Percentiles rank a stretch among this genome's conserved stretches.
Conservation (phyloP, 768 basidiomycete species). For the Hericium coralloides region DNA sequence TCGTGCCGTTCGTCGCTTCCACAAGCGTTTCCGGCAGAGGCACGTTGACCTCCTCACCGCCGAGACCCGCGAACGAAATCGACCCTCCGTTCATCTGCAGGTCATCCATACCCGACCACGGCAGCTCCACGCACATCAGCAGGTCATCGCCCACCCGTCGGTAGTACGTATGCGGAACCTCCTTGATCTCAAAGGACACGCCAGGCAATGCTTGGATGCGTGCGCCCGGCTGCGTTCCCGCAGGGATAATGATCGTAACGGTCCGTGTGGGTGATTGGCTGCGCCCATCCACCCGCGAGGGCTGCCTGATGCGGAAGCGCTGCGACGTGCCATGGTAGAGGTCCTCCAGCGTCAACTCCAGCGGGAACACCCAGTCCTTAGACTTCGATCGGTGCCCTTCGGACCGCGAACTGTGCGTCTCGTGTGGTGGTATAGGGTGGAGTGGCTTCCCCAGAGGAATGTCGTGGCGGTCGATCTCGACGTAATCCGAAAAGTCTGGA, state of each 20-base stretch:
- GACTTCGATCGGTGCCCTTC: not conserved
- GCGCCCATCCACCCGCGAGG: not conserved
- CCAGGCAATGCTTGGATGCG: not conserved
- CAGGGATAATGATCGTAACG: not conserved
- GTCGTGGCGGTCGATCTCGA: not conserved
- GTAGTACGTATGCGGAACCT: not conserved
- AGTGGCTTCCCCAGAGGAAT: not conserved
- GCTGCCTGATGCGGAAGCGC: slow-evolving; percentile 1
- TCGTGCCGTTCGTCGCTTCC: not conserved
- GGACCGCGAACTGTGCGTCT: not conserved
- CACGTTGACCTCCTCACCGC: slow-evolving; percentile 1
- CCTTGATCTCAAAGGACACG: not conserved
- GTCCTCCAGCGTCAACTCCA: slow-evolving; percentile 1
- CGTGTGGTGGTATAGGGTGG: not conserved
- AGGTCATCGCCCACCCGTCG: not conserved
- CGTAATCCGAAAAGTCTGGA: not conserved
- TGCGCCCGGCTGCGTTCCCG: not conserved
- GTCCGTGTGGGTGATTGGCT: not conserved
- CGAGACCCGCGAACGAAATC: not conserved
- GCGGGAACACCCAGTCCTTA: slow-evolving; percentile 2
- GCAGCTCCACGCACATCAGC: slow-evolving; percentile 3
- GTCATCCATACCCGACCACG: not conserved
- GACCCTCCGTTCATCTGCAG: not conserved
- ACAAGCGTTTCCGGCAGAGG: not conserved
- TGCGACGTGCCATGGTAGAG: slow-evolving; percentile 2